A percentile compares a stretch with the other conserved stretches of the same genome.
Evolutionary conservation across 148 eudicot genomes (phyloP).

Genomic region (Beta vulgaris): DNA sequence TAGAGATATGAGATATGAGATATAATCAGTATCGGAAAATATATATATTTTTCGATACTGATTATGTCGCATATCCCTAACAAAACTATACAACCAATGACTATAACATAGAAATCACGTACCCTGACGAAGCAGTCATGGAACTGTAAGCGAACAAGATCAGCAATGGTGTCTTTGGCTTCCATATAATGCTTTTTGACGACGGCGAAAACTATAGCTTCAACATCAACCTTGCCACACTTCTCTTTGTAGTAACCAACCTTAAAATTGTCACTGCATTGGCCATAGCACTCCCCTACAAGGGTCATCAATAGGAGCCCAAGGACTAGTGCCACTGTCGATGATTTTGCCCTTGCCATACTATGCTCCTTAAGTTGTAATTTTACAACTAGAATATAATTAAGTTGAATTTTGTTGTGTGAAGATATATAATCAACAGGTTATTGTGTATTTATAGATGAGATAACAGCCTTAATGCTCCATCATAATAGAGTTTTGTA

Average conservation of each 20-base stretch:
- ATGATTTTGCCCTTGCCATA: constrained; percentile 20
- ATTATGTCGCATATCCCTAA: too few relatives aligned
- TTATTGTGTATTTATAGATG: neutral
- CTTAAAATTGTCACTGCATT: constrained; percentile 7
- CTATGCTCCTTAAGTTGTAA: neutral
- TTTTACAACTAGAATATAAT: neutral
- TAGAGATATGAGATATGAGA: too few relatives aligned
- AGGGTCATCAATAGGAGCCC: constrained; percentile 32
- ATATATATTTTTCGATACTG: too few relatives aligned
- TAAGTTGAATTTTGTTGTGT: constrained; percentile 8
- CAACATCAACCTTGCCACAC: constrained; percentile 25
- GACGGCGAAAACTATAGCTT: constrained; percentile 6
- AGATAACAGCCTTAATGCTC: neutral
- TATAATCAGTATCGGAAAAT: too few relatives aligned
- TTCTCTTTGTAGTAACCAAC: constrained; percentile 16
- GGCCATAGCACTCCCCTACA: constrained; percentile 25
- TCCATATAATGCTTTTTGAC: constrained; percentile 12
- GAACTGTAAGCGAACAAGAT: constrained; percentile 29
- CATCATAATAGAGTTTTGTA: neutral
- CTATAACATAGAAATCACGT: neutral
- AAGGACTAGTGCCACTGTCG: constrained; percentile 7
- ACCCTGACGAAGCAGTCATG: constrained; percentile 36
- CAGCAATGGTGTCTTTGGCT: constrained; percentile 26
- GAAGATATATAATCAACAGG: neutral
- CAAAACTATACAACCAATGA: too few relatives aligned